Base-by-base conservation (phyloP, 176 grass and related monocot genomes). In the Poa pratensis region DNA sequence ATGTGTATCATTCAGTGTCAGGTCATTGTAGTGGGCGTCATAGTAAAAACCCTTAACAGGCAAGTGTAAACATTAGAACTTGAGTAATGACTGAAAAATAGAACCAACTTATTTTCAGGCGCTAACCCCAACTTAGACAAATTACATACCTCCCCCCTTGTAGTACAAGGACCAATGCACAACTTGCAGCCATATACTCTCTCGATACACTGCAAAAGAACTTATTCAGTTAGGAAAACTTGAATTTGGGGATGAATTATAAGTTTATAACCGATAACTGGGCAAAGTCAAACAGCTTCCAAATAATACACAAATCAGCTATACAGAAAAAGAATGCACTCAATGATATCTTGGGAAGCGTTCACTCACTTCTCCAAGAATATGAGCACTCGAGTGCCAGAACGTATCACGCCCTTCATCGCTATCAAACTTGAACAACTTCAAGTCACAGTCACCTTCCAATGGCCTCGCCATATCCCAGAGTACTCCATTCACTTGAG, bases 311-410 rank as follows among this genome's bases (percentile, higher is more conserved):
- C 16, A 22, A 57, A 17, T 78, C 42, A 6, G 34, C 54, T 8
- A 7, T 40, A 55, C 13, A 65, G 40, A 46, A 40, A 60, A 82
- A 61, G 9, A 45, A 5, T 5, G 28, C 16, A 13, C 3, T 54
- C 61, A 10, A 75, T 75, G 52, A 39, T 12, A 24, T 48, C 7
- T 42, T 11, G 15, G 32, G 57, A 85, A 57, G 20, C 4, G 46
- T 6, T 50, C 66, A 82, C 83, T 63, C 85, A 98, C 96, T 87
- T 98, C 89, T 63, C 96, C 96, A 82, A 98, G 91, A 83, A 98
- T 98, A 80, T 98, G 96, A 86, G 96, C 96, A 86, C 96, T 98
- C 2, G 96, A 98, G 83, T 98, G 96, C 93, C 96, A 98, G 78
- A 96, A 96, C 42, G 96, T 98, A 59, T 98, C 96, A 19, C 96